These are phyloP conservation scores for Colletotrichum sidae DNA, from an alignment of 2,329 filamentous ascomycete species.

Conservation along the genomic window DNA sequence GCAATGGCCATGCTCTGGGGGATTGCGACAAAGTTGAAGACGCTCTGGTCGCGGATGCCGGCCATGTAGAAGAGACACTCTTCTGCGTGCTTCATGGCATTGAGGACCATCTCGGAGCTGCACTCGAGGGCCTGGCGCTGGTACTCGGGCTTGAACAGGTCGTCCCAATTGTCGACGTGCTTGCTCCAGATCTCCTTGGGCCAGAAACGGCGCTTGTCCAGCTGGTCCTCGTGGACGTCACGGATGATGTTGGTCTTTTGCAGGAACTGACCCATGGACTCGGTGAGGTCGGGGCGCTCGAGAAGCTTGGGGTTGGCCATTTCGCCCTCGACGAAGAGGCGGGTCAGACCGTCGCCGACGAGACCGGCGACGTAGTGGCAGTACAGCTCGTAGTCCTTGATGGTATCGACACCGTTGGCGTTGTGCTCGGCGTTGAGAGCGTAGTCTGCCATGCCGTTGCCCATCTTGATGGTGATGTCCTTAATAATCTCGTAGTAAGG, in stretches of 20 bases:
- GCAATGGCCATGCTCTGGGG: conserved; percentile 98
- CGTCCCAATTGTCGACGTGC: conserved; percentile 89
- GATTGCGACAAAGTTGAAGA: conserved; percentile 99
- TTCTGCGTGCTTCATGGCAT: conserved; percentile 86
- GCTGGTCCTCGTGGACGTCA: conserved; percentile 89
- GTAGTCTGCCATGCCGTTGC: conserved; percentile 98
- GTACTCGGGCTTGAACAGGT: conserved; percentile 87
- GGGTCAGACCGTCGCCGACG: conserved; percentile 93
- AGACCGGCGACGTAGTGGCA: conserved; percentile 98
- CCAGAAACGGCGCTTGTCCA: conserved; percentile 92
- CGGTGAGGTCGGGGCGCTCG: conserved; percentile 82
- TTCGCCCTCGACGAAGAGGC: conserved; percentile 87
- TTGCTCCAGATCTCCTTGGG: conserved; percentile 97
- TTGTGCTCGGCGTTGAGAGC: conserved; percentile 85
- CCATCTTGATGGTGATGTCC: conserved; percentile 95
- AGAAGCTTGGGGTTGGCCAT: conserved; percentile 89
- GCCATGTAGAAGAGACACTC: conserved; percentile 99
- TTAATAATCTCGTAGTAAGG: conserved; percentile 88
- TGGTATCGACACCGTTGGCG: conserved; percentile 81
- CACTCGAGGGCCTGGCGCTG: conserved; percentile 83
- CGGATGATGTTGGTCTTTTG: conserved; percentile 99
- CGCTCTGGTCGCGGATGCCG: conserved; percentile 92
- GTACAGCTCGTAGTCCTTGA: conserved; percentile 94
- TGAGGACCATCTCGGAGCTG: conserved; percentile 93
- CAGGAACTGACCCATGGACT: conserved; percentile 97